phyloP scores from a whole-genome alignment of 352 stramenopile species.

The Phytophthora kernoviae region DNA sequence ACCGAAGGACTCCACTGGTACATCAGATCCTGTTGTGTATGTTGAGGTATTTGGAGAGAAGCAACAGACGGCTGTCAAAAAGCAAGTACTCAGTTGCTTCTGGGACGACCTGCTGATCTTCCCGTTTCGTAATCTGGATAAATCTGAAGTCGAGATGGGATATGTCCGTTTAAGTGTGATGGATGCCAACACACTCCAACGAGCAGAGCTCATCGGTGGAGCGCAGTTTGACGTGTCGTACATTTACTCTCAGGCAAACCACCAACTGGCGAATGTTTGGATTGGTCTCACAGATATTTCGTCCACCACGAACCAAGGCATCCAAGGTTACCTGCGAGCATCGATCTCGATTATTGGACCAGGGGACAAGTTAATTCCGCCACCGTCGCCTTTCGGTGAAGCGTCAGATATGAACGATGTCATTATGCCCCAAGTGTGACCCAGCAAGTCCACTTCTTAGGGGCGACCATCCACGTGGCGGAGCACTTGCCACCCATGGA shows the following conservation, averaged over 20 bases:
- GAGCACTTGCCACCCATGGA: conserved; percentile 84
- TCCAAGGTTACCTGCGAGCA: conserved; percentile 91
- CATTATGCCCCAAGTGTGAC: conserved; percentile 82
- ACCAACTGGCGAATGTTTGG: conserved; percentile 92
- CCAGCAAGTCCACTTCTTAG: conserved; percentile 78
- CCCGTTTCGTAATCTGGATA: conserved; percentile 74
- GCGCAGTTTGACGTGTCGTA: conserved; percentile 89
- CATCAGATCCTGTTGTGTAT: conserved; percentile 92
- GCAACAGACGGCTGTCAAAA: conserved; percentile 83
- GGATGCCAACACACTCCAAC: conserved; percentile 86
- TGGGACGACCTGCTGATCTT: conserved; percentile 88
- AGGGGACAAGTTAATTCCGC: conserved; percentile 79
- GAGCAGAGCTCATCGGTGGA: conserved; percentile 89
- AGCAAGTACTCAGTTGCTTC: conserved; percentile 88
- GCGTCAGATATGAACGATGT: conserved; percentile 62
- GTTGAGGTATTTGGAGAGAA: conserved; percentile 88
- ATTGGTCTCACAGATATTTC: conserved; percentile 88
- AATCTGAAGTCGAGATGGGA: conserved; percentile 84
- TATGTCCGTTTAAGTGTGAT: conserved; percentile 83
- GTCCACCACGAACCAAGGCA: conserved; percentile 80
- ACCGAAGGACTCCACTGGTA: conserved; percentile 86
- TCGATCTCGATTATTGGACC: conserved; percentile 90
- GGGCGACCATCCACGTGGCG: conserved; percentile 64
- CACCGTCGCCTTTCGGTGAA: conserved; percentile 63
- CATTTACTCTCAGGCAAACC: conserved; percentile 86